These are phyloP conservation scores for Hypericum androsaemum DNA, from an alignment of 345 rosid genomes.

Conservation along the genomic window DNA sequence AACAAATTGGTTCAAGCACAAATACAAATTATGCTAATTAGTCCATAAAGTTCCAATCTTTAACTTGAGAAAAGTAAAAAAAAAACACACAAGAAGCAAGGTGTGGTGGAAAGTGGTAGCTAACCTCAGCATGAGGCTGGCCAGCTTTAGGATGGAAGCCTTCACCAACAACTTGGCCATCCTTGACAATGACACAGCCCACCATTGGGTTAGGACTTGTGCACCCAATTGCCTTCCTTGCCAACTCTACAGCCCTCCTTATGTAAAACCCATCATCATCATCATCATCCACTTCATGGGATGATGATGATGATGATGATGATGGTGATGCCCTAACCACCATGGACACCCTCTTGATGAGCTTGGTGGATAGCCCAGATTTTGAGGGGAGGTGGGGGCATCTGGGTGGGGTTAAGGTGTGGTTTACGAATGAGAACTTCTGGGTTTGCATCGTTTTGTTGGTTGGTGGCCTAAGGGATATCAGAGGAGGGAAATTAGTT, in stretches of 20 bases:
- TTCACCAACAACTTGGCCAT: constrained; percentile 75
- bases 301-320: no score
- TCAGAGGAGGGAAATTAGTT: not conserved
- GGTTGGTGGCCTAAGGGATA: not conserved
- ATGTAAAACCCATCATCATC: constrained; percentile 49
- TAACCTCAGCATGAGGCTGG: constrained; percentile 94
- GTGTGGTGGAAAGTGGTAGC: not conserved
- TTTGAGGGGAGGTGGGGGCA: constrained; percentile 3
- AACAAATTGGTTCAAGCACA: no score
- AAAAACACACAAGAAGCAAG: not conserved
- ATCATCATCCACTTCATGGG: constrained; percentile 10
- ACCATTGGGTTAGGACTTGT: constrained; percentile 98
- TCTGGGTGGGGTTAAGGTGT: not conserved
- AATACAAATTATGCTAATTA: no score
- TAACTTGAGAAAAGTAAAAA: not conserved
- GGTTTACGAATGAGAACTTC: constrained; percentile 5
- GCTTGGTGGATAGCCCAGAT: constrained; percentile 14
- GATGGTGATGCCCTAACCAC: no score
- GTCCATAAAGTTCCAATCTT: no score
- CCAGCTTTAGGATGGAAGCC: constrained; percentile 98
- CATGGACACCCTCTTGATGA: constrained; percentile 14
- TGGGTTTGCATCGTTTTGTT: constrained; percentile 17
- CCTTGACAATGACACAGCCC: constrained; percentile 85
- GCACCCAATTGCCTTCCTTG: constrained; percentile 60
- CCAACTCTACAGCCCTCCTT: constrained; percentile 67